Percentiles rank a stretch among this genome's conserved stretches.
Conservation (phyloP, 2,329 filamentous ascomycete genomes). For the Xylariaceae sp. region DNA sequence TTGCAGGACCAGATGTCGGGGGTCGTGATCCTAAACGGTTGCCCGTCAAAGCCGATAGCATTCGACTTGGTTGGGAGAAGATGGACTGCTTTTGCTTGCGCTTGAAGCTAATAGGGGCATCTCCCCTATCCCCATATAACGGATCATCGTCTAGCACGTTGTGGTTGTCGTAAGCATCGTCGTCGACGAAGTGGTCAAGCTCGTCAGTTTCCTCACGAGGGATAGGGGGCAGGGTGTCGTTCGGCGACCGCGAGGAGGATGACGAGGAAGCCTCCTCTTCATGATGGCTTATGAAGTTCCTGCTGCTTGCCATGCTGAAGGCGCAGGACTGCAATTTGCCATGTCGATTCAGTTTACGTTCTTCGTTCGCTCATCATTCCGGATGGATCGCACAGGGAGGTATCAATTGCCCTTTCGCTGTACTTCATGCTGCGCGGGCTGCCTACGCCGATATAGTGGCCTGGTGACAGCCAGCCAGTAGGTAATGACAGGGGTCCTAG, state of each 20-base stretch:
- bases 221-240: conserved; percentile 38
- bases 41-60: conserved; percentile 56
- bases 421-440: conserved; percentile 11
- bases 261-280: conserved; percentile 39
- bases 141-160: conserved; percentile 61
- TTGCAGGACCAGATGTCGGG: conserved; percentile 6
- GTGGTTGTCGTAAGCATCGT: conserved; percentile 38
- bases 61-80: conserved; percentile 53
- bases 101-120: conserved; percentile 70
- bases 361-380: conserved; percentile 4
- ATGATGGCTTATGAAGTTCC: conserved; percentile 36
- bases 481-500: conserved; percentile 12
- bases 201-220: conserved; percentile 40
- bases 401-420: neutral
- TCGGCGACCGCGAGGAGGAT: conserved; percentile 33
- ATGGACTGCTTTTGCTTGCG: conserved; percentile 64
- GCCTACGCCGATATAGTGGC: too few species aligned
- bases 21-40: conserved; percentile 39
- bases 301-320: conserved; percentile 40
- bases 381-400: neutral
- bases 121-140: conserved; percentile 53
- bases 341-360: conserved; percentile 30
- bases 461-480: too few species aligned
- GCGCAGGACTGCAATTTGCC: conserved; percentile 35
- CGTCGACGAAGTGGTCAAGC: conserved; percentile 35